Base-by-base conservation (phyloP, 1,284 basidiomycete species). In the Athelia psychrophila region DNA sequence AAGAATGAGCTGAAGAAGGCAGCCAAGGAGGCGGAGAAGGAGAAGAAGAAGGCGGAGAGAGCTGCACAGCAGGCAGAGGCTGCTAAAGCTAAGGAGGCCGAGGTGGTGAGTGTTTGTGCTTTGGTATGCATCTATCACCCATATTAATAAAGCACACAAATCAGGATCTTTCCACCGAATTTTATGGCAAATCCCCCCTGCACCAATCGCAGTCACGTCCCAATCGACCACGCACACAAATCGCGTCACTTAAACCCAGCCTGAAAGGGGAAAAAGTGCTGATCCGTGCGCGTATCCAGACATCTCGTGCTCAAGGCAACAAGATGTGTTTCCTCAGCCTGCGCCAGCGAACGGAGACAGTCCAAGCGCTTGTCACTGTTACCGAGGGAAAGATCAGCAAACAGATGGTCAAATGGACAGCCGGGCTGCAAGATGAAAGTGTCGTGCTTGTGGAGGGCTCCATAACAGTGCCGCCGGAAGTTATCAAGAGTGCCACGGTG, bases 321-420 rank as follows among this genome's bases (percentile, higher is more conserved):
- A 99, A 96, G 76, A 94, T 98, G 82, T 91, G 92, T 50, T 99
- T 99, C 74, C 75, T 99, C 53, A 88, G 87, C 63, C 80, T 99
- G 55, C 90, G 97, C 53, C 95, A 99, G 69, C 84, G 92, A 60
- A 87, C 82, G 35, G 81, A 92, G 65, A 92, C 95, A 2, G 86
- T 99, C 3, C 97, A 99, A 70, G 94, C 91, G 38, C 76, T 98
- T 16, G 75, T 98, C 47, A 76, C 80, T 38, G 84, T 91, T 45
- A 77, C 90, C 33, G 84, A 87, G 20, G 89, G 87, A 54, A 88
- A 88, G 63, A 81, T 99, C 16, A 98, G 94, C 58, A 97, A 95
- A 71, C 95, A 97, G 70, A 99, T 99, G 97, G 83, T 94, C 51
- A 98, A 96, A 72, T 99, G 91, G 88, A 84, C 89, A 16, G 85